Evolutionary conservation across 2,329 filamentous ascomycete species (phyloP).

Genomic region (Cladosporium sp.): DNA sequence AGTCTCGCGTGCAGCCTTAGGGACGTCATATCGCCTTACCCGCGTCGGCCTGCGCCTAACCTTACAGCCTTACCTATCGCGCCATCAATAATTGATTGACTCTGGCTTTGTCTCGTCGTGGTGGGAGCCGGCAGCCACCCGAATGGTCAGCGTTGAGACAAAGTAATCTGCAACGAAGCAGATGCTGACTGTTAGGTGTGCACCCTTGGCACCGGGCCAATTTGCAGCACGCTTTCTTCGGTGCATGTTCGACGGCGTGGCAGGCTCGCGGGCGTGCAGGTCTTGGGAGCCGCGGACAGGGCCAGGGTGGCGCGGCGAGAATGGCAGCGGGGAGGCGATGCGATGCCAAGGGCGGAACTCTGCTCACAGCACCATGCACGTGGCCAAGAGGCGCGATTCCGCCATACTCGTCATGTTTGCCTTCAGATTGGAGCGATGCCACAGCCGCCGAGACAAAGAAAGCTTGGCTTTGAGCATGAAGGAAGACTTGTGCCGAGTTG

Average conservation of each 20-base stretch:
- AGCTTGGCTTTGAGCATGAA: constrained; percentile 8
- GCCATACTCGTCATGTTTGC: constrained; percentile 5
- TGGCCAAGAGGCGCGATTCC: constrained; percentile 9
- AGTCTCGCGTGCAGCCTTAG: constrained; percentile 8
- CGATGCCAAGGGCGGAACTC: constrained; percentile 11
- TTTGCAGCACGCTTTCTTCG: constrained; percentile 9
- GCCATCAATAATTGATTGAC: neutral
- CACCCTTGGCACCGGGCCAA: constrained; percentile 6
- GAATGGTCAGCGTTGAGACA: neutral
- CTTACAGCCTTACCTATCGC: constrained; percentile 5
- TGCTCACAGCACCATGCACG: constrained; percentile 7
- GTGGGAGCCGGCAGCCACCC: neutral
- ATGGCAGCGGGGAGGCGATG: constrained; percentile 6
- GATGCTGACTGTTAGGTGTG: neutral
- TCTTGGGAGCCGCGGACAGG: constrained; percentile 10
- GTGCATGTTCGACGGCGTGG: constrained; percentile 7
- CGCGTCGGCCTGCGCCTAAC: constrained; percentile 1
- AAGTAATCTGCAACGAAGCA: neutral
- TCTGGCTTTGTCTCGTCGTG: neutral
- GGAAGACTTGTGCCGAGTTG: constrained; percentile 6
- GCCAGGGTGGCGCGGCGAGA: constrained; percentile 11
- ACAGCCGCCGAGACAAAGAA: constrained; percentile 3
- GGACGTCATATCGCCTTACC: constrained; percentile 10
- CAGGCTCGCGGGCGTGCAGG: neutral
- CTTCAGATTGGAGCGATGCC: neutral